Percentiles rank a stretch among this genome's conserved stretches.
Conservation (phyloP, 2,329 filamentous ascomycete genomes). For the Orbilia javanica region DNA sequence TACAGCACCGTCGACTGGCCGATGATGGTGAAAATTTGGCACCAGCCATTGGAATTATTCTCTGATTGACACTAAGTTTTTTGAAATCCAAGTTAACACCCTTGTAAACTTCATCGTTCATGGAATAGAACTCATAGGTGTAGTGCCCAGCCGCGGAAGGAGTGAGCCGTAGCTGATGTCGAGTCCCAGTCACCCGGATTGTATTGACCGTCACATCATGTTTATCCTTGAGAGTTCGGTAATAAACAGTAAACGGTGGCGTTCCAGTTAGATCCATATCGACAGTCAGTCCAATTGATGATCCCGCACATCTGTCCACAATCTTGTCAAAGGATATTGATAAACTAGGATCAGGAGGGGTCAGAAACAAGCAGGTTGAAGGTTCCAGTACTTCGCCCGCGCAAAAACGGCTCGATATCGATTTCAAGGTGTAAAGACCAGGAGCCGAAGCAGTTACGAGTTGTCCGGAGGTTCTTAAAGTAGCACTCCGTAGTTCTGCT, state of each 20-base stretch:
- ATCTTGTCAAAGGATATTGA: conserved; percentile 82
- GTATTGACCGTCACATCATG: conserved; percentile 70
- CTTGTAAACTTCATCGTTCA: conserved; percentile 85
- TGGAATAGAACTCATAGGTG: conserved; percentile 83
- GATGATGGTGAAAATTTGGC: conserved; percentile 77
- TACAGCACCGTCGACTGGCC: conserved; percentile 76
- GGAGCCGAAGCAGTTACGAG: conserved; percentile 74
- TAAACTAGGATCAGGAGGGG: conserved; percentile 87
- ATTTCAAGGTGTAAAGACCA: conserved; percentile 86
- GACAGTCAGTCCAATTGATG: conserved; percentile 88
- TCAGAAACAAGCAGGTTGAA: conserved; percentile 90
- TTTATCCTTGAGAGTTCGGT: conserved; percentile 77
- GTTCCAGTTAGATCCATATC: conserved; percentile 91
- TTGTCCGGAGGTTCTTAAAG: conserved; percentile 59
- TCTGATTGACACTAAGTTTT: conserved; percentile 79
- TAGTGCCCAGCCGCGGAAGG: conserved; percentile 86
- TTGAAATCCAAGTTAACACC: conserved; percentile 73
- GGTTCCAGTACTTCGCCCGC: conserved; percentile 91
- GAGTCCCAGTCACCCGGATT: conserved; percentile 76
- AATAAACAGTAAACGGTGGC: conserved; percentile 87
- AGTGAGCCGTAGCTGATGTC: conserved; percentile 85
- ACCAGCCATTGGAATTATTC: conserved; percentile 87
- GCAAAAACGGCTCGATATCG: conserved; percentile 84
- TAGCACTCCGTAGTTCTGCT: conserved; percentile 68
- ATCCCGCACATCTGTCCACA: conserved; percentile 93